Evolutionary conservation across 345 rosid species (phyloP).

Genomic region (Moricandia arvensis): DNA sequence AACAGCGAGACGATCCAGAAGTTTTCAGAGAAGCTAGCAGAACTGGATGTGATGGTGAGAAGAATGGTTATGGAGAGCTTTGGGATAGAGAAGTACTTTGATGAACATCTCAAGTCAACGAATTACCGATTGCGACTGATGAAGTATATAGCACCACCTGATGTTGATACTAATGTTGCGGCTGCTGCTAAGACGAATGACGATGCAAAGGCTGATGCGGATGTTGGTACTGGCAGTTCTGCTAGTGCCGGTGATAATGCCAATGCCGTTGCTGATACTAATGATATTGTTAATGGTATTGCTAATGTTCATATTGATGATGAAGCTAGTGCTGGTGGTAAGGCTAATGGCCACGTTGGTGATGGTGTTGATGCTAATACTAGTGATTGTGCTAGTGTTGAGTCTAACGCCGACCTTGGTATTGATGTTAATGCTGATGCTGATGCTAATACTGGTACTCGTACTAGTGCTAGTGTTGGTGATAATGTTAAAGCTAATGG

Average conservation of each 20-base stretch:
- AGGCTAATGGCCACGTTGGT: not conserved
- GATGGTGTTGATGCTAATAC: not conserved
- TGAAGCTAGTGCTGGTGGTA: not conserved
- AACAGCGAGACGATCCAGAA: constrained; percentile 31
- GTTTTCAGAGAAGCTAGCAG: constrained; percentile 33
- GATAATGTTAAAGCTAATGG: not conserved
- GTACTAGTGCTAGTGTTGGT: not conserved
- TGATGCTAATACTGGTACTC: not conserved
- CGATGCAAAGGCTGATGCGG: no score
- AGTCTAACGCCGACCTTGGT: not conserved
- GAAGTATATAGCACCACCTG: constrained; percentile 18
- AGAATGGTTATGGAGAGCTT: constrained; percentile 57
- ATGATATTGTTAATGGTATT: not conserved
- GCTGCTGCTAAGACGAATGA: not conserved
- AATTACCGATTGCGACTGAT: constrained; percentile 26
- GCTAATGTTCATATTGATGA: not conserved
- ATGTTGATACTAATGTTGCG: constrained; percentile 15
- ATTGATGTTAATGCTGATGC: not conserved
- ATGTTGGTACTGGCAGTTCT: no score
- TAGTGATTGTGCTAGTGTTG: not conserved
- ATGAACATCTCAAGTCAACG: constrained; percentile 33
- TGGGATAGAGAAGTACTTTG: constrained; percentile 41
- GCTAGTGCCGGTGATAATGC: no score
- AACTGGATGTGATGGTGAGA: constrained; percentile 46
- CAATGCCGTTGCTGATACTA: not conserved